A percentile compares a stretch with the other conserved stretches of the same genome.
Conservation (phyloP, 257 asterid genomes). For the Mentha longifolia region DNA sequence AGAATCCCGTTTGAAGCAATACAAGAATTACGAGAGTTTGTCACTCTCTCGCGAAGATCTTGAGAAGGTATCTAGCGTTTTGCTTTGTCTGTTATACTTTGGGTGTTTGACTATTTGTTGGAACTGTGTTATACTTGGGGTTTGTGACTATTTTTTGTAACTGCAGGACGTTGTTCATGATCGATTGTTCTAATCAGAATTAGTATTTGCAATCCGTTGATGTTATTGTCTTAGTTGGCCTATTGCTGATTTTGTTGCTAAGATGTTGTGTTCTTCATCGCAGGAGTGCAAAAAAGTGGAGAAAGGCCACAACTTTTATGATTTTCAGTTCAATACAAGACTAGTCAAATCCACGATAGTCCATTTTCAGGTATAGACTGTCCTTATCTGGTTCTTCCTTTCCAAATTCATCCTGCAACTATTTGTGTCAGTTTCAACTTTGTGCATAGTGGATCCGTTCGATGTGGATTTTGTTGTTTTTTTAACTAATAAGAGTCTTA, state of each 20-base stretch:
- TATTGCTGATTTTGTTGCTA: slow-evolving; percentile 29
- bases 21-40: slow-evolving; percentile 76
- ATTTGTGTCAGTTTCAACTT: neutral
- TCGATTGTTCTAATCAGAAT: neutral
- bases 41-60: slow-evolving; percentile 58
- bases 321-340: slow-evolving; percentile 92
- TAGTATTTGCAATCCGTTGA: neutral
- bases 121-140: neutral
- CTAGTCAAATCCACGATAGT: slow-evolving; percentile 88
- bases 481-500: neutral
- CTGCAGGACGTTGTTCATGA: neutral
- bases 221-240: neutral
- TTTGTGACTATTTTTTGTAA: neutral
- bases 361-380: slow-evolving; percentile 86
- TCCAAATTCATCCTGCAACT: neutral
- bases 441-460: neutral
- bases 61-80: slow-evolving; percentile 46
- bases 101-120: neutral
- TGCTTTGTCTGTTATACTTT: neutral
- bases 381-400: slow-evolving; percentile 26
- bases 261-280: slow-evolving; percentile 18
- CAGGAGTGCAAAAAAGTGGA: slow-evolving; percentile 84
- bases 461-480: no score
- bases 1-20: slow-evolving; percentile 72
- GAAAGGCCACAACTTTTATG: slow-evolving; percentile 69